Conservation (phyloP, 805 yeast species). For the Starmera pachycereana region DNA sequence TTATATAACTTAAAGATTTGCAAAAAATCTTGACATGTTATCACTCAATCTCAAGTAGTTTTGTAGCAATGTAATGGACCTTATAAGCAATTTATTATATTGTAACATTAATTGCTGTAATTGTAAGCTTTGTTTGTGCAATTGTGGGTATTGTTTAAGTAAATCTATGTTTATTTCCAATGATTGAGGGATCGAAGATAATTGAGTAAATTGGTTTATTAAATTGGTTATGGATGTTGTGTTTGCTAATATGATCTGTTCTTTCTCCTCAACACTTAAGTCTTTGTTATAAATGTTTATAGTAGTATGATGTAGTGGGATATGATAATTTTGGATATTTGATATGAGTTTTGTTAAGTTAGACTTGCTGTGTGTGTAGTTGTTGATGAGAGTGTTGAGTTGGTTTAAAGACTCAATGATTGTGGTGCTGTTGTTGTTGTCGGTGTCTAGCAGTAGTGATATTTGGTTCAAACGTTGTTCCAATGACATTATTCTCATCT, state of each 20-base stretch:
- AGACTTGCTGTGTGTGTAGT: background rate
- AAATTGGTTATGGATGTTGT: background rate
- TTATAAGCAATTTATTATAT: slow-evolving; percentile 13
- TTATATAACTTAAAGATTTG: too few relatives aligned
- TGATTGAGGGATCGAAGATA: too few relatives aligned
- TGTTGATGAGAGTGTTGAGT: slow-evolving; percentile 1
- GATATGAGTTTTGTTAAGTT: background rate
- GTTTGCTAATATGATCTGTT: background rate
- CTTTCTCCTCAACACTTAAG: background rate
- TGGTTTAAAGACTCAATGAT: background rate
- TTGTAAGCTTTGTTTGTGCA: background rate
- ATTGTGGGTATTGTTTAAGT: background rate
- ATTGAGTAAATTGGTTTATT: background rate
- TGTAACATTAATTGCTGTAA: slow-evolving; percentile 7
- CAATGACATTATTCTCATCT: background rate
- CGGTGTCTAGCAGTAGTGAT: background rate
- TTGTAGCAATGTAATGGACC: slow-evolving; percentile 13
- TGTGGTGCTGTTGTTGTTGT: background rate
- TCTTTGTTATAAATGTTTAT: background rate
- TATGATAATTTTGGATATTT: background rate
- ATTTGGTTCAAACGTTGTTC: background rate
- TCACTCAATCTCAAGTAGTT: slow-evolving; percentile 14
- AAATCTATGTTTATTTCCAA: too few relatives aligned
- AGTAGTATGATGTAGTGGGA: background rate
- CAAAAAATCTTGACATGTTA: slow-evolving; percentile 4